Base-by-base conservation (phyloP, 495 filamentous ascomycete genomes). In the Aspergillus indologenus region DNA sequence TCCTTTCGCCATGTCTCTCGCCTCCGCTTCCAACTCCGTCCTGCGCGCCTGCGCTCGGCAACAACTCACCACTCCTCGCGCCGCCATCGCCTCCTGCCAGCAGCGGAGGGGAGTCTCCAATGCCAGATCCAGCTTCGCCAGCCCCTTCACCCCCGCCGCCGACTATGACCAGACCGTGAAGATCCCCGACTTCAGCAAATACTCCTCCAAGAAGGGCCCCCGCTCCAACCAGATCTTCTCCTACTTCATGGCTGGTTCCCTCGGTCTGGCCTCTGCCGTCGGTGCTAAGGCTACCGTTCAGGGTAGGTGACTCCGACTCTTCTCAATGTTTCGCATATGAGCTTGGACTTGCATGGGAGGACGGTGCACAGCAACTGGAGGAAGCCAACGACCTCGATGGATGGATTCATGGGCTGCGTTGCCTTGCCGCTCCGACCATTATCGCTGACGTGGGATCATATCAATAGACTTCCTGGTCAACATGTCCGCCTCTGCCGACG, bases 401-500 rank as follows among this genome's bases (percentile, higher is more conserved):
- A 56, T 57, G 40, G 26, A 49, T 53, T 40, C 34, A 15, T 11
- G 19, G 12, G 17, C 23, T 20, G 8, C 51, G 18, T 44, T 43
- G 11, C 21, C 22, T 20, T 44, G 40, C 34, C n/a, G 26, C 57
- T 22, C 14, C 48, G 54, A 45, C 31, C 53, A 44, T 48, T 47
- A 40, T 52, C 57, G 57, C 70, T 65, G 63, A 68, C 59, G 31
- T 61, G 29, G 66, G 61, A 63, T 60, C 57, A 52, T 67, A 50
- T 56, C 64, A 65, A 54, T 75, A 97, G 94, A 98, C 79, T 98
- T 99, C 87, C 83, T 99, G 45, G 92, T 96, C 80, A 98, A 96
- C 84, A 97, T 99, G 95, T 92, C 95, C 73, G 95, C 95, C 60
- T 99, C 95, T 56, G 95, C 95, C 74, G 95, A 99, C 71, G 91